Percentiles rank a stretch among this genome's conserved stretches.
Evolutionary conservation across 129 eudicot genomes (phyloP).

Genomic region (Lonicera japonica): DNA sequence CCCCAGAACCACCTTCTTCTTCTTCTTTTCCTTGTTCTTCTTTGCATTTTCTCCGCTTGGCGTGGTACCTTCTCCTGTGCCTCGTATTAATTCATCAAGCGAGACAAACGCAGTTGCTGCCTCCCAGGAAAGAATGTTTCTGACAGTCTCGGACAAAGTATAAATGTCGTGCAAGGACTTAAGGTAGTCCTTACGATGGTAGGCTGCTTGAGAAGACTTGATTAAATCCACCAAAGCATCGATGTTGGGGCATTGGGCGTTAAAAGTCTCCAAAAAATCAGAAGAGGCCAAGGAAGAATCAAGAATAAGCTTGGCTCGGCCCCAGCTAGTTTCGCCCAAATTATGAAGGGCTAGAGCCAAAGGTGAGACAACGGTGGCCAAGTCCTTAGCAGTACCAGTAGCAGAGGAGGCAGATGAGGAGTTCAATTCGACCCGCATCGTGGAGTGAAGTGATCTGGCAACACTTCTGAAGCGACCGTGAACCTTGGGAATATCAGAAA

Average conservation of each 20-base stretch:
- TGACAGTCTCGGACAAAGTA: constrained; percentile 33
- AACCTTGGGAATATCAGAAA: constrained; percentile 33
- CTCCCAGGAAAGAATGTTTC: constrained; percentile 63
- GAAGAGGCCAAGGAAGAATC: constrained; percentile 19
- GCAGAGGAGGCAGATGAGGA: no score
- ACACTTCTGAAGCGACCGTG: constrained; percentile 69
- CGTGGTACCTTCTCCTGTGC: constrained; percentile 4
- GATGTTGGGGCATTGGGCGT: constrained; percentile 25
- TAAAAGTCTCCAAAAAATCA: constrained; percentile 25
- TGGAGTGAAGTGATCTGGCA: constrained; percentile 44
- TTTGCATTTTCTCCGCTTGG: constrained; percentile 27
- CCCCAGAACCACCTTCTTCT: constrained; percentile 64
- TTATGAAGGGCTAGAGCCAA: constrained; percentile 29
- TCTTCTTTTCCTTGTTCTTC: constrained; percentile 60
- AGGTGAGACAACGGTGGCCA: constrained; percentile 20
- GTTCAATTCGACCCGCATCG: constrained; percentile 48
- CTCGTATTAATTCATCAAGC: constrained; percentile 22
- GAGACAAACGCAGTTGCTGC: constrained; percentile 45
- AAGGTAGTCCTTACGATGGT: constrained; percentile 23
- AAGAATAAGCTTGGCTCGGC: constrained; percentile 26
- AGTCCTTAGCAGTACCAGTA: constrained; percentile 16
- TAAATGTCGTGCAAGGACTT: constrained; percentile 35
- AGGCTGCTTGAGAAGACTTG: constrained; percentile 21
- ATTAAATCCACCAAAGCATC: constrained; percentile 20
- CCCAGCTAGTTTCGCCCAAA: constrained; percentile 53